A percentile compares a stretch with the other conserved stretches of the same genome.
Evolutionary conservation across 768 basidiomycete species (phyloP).

Genomic region (Glaciozyma martinii): DNA sequence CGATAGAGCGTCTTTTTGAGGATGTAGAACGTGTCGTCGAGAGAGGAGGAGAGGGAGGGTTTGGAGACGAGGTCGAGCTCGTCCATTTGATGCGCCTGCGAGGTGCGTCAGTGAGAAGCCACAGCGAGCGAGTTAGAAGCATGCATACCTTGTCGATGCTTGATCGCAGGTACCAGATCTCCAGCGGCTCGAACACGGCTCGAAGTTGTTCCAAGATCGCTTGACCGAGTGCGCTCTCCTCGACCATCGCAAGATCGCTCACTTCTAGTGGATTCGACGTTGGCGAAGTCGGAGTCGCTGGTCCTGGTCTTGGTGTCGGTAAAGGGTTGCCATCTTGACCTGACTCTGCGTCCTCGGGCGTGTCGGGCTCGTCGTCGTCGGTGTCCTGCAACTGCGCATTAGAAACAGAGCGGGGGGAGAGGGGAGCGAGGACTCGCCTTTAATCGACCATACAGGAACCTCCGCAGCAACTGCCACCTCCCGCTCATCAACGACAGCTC

Average conservation of each 20-base stretch:
- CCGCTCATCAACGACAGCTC: conserved; percentile 84
- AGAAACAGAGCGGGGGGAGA: not conserved
- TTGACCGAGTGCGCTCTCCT: conserved; percentile 17
- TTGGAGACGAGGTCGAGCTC: conserved; percentile 57
- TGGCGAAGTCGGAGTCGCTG: conserved; percentile 15
- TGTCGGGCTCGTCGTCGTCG: conserved; percentile 28
- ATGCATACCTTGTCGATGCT: conserved; percentile 71
- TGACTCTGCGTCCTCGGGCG: not conserved
- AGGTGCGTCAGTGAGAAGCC: not conserved
- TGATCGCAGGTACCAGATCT: conserved; percentile 79
- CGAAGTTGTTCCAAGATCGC: conserved; percentile 44
- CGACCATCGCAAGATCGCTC: conserved; percentile 18
- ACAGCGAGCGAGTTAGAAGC: not conserved
- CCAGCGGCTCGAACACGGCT: conserved; percentile 76
- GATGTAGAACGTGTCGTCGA: conserved; percentile 92
- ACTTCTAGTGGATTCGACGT: not conserved
- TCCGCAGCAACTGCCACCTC: conserved; percentile 81
- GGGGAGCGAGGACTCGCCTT: conserved; percentile 44
- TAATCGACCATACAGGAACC: conserved; percentile 69
- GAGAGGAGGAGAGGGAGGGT: conserved; percentile 45
- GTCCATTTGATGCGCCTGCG: conserved; percentile 78
- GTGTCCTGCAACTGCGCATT: not conserved
- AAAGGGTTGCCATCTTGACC: conserved; percentile 19
- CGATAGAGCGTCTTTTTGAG: conserved; percentile 74
- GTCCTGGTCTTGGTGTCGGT: not conserved